Evolutionary conservation across 257 asterid genomes (phyloP).

Genomic region (Solanum appendiculatum): DNA sequence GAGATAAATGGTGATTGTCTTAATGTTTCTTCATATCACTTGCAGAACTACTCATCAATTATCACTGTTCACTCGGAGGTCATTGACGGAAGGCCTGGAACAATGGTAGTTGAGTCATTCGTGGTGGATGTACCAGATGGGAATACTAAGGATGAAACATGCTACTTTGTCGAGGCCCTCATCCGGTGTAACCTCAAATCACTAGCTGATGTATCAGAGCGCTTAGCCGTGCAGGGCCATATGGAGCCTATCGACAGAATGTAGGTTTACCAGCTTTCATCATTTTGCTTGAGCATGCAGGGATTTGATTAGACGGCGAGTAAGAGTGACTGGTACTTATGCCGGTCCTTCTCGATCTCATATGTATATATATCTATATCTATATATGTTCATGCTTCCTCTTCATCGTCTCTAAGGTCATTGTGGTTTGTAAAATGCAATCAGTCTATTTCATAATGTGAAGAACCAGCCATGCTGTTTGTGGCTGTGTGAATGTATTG

Average conservation of each 20-base stretch:
- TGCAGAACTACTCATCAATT: constrained; percentile 77
- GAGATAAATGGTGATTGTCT: not conserved
- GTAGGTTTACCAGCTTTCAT: not conserved
- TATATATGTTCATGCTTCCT: not conserved
- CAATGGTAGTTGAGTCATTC: constrained; percentile 77
- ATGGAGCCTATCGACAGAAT: constrained; percentile 43
- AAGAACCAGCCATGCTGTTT: constrained; percentile 13
- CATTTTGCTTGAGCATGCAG: constrained; percentile 2
- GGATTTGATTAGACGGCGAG: constrained; percentile 20
- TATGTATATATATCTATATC: constrained; percentile 4
- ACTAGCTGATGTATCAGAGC: constrained; percentile 77
- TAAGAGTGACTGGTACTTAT: constrained; percentile 23
- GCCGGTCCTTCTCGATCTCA: constrained; percentile 27
- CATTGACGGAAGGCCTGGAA: constrained; percentile 70
- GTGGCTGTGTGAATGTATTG: constrained; percentile 15
- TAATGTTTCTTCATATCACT: not conserved
- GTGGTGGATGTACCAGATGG: constrained; percentile 88
- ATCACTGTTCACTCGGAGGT: constrained; percentile 70
- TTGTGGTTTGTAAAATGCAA: not conserved
- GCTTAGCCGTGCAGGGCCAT: constrained; percentile 53
- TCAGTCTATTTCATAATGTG: not conserved
- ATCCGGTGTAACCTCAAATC: constrained; percentile 87
- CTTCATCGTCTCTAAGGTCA: constrained; percentile 1
- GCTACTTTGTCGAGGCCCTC: constrained; percentile 75
- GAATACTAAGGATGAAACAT: constrained; percentile 73